phyloP scores from a whole-genome alignment of 257 asterid species.

The Fraxinus pennsylvanica region DNA sequence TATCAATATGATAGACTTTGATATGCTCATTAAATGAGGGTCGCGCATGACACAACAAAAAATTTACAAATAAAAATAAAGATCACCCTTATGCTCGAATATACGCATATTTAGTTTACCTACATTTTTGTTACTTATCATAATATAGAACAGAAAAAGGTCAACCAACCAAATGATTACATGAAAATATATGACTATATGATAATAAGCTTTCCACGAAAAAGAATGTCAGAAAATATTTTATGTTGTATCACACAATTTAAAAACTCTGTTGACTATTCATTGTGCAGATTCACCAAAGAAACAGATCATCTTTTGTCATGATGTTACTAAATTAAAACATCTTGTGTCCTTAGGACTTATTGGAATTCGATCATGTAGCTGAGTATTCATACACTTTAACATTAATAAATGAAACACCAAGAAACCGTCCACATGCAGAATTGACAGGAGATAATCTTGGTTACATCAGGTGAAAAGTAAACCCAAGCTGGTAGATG shows the following conservation, averaged over 20 bases:
- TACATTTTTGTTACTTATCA: not conserved
- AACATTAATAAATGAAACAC: constrained; percentile 7
- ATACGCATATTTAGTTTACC: not conserved
- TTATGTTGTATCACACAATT: not conserved
- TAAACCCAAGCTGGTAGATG: constrained; percentile 5
- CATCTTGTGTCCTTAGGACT: not conserved
- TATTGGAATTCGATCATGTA: not conserved
- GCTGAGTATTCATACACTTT: not conserved
- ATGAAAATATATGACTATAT: not conserved
- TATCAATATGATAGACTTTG: not conserved
- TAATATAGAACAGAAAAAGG: not conserved
- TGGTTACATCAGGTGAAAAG: not conserved
- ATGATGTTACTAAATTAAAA: not conserved
- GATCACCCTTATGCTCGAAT: not conserved
- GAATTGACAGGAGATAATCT: constrained; percentile 7
- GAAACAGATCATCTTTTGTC: not conserved
- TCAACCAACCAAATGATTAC: not conserved
- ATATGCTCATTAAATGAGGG: not conserved
- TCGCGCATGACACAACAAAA: not conserved
- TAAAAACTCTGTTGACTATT: not conserved
- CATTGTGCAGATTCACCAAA: not conserved
- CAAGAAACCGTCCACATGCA: constrained; percentile 15
- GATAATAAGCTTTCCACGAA: not conserved
- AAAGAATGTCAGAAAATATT: not conserved
- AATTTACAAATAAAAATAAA: not conserved